Evolutionary conservation across 257 asterid species (phyloP).

Genomic region (Haberlea rhodopensis): DNA sequence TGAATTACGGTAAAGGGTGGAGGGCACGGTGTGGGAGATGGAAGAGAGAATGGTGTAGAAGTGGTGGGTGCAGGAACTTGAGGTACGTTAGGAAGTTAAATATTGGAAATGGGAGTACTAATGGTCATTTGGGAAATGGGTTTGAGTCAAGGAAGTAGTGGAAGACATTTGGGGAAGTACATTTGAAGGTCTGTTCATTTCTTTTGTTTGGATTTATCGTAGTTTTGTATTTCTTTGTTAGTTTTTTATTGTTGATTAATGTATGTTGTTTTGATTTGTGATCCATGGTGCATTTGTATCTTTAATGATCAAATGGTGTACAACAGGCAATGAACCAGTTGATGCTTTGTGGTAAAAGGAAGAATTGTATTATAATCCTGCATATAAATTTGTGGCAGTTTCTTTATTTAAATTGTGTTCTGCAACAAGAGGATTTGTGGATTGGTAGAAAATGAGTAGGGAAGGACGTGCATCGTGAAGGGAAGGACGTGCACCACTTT

Average conservation of each 20-base stretch:
- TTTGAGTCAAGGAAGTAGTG: conserved; percentile 50
- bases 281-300: conserved; percentile 5
- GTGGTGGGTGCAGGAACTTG: conserved; percentile 89
- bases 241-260: not conserved
- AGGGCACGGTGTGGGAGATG: conserved; percentile 73
- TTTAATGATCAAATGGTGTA: conserved; percentile 11
- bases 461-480: too few relatives aligned
- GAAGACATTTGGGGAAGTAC: conserved; percentile 90
- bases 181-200: conserved; percentile 65
- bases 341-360: conserved; percentile 5
- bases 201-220: conserved; percentile 12
- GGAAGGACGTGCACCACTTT: too few relatives aligned
- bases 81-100: conserved; percentile 77
- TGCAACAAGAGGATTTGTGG: too few relatives aligned
- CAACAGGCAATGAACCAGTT: conserved; percentile 4
- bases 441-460: too few relatives aligned
- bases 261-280: conserved; percentile 6
- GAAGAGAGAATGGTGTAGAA: conserved; percentile 65
- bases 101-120: conserved; percentile 34
- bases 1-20: conserved; percentile 98
- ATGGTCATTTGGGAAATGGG: conserved; percentile 33
- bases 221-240: not conserved
- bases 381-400: conserved; percentile 1
- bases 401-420: too few relatives aligned
- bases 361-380: conserved; percentile 13